A percentile compares a stretch with the other conserved stretches of the same genome.
phyloP scores from a whole-genome alignment of 768 basidiomycete species.

The Ramaria sp. region DNA sequence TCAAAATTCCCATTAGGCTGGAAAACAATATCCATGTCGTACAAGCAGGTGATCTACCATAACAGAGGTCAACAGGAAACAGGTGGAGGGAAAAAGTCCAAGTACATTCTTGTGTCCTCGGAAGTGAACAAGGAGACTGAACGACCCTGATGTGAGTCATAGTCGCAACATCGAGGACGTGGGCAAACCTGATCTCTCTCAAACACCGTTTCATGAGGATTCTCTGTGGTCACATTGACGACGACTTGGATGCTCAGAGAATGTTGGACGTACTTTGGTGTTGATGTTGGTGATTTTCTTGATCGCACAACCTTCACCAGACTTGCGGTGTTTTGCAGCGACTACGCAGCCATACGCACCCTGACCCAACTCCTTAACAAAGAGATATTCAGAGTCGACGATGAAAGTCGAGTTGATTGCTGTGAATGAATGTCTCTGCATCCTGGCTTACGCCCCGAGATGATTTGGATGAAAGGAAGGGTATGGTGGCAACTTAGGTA shows the following conservation, averaged over 20 bases:
- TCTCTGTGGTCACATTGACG: constrained; percentile 35
- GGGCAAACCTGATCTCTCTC: constrained; percentile 76
- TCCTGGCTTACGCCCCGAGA: constrained; percentile 15
- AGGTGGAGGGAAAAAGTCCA: constrained; percentile 10
- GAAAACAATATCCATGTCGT: constrained; percentile 98
- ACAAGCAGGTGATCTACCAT: constrained; percentile 82
- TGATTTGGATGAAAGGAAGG: not conserved
- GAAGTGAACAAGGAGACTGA: constrained; percentile 89
- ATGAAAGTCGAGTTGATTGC: constrained; percentile 80
- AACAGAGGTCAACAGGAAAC: not conserved
- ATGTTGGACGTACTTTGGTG: constrained; percentile 47
- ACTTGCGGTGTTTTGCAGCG: constrained; percentile 69
- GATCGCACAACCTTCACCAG: constrained; percentile 86
- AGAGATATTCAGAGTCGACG: constrained; percentile 83
- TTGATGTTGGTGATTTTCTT: constrained; percentile 96
- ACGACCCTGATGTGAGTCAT: not conserved
- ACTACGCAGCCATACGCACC: constrained; percentile 93
- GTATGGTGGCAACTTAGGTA: not conserved
- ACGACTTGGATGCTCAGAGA: constrained; percentile 9
- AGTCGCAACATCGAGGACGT: not conserved
- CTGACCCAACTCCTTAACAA: constrained; percentile 94
- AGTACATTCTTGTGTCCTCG: constrained; percentile 96
- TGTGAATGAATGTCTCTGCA: constrained; percentile 71
- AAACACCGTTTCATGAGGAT: constrained; percentile 96
- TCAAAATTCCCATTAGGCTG: constrained; percentile 87